Evolutionary conservation across 2,329 filamentous ascomycete species (phyloP).

Genomic region (Fusarium kyushuense): DNA sequence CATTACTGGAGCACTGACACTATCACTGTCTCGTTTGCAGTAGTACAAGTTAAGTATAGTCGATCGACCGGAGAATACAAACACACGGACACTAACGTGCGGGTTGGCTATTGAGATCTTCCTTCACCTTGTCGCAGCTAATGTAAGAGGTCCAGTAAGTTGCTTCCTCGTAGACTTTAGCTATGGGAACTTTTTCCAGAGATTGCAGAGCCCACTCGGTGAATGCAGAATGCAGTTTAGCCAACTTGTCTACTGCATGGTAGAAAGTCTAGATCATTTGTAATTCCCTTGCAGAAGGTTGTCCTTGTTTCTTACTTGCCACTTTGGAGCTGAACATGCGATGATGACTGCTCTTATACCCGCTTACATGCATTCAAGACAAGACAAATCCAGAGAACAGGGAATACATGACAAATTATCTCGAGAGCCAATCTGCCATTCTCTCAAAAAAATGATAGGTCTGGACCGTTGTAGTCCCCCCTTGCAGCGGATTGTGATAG

Average conservation of each 20-base stretch:
- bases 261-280: conserved; percentile 3
- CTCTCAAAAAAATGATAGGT: neutral
- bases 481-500: conserved; percentile 34
- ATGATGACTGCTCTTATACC: neutral
- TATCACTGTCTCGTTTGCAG: neutral
- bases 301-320: neutral
- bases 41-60: neutral
- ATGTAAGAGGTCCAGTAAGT: conserved; percentile 10
- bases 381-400: neutral
- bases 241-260: neutral
- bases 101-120: conserved; percentile 43
- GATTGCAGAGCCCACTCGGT: conserved; percentile 4
- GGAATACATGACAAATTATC: conserved; percentile 4
- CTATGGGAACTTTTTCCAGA: neutral
- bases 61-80: conserved; percentile 33
- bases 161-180: neutral
- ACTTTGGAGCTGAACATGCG: neutral
- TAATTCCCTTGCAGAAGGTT: conserved; percentile 13
- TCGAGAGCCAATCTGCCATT: neutral
- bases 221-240: neutral
- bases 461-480: conserved; percentile 2
- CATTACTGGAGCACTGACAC: conserved; percentile 7
- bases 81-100: conserved; percentile 21
- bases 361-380: neutral
- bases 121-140: conserved; percentile 18